Conservation (phyloP, 2,329 filamentous ascomycete genomes). For the Fusarium napiforme region DNA sequence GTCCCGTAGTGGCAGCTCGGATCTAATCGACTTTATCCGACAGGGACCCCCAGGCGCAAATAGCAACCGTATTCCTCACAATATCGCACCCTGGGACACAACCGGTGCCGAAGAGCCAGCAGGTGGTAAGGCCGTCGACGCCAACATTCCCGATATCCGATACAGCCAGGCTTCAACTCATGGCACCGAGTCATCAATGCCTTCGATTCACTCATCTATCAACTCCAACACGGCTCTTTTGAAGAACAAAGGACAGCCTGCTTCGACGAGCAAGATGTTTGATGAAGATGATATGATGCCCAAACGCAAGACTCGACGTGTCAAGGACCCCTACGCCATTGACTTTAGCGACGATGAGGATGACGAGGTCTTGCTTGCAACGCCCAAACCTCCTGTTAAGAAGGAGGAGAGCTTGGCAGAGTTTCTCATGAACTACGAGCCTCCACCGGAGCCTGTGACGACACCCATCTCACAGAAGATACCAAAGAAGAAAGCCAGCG, state of each 20-base stretch:
- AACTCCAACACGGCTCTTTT: slow-evolving; percentile 81
- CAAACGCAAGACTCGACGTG: slow-evolving; percentile 78
- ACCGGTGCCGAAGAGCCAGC: slow-evolving; percentile 85
- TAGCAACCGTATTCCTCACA: slow-evolving; percentile 77
- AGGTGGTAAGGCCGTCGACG: slow-evolving; percentile 61
- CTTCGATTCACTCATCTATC: slow-evolving; percentile 70
- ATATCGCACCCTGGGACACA: slow-evolving; percentile 85
- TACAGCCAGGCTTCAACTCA: slow-evolving; percentile 67
- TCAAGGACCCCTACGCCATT: slow-evolving; percentile 93
- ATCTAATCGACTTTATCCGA: slow-evolving; percentile 95
- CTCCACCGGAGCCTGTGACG: slow-evolving; percentile 64
- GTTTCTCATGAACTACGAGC: slow-evolving; percentile 76
- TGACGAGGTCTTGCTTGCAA: slow-evolving; percentile 57
- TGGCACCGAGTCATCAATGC: slow-evolving; percentile 67
- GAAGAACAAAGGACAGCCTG: slow-evolving; percentile 53
- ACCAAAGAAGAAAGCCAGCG: slow-evolving; percentile 73
- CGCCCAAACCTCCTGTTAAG: slow-evolving; percentile 52
- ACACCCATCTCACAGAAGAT: slow-evolving; percentile 49
- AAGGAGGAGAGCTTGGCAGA: slow-evolving; percentile 78
- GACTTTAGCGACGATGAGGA: slow-evolving; percentile 77
- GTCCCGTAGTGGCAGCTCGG: slow-evolving; percentile 75
- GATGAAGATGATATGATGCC: slow-evolving; percentile 69
- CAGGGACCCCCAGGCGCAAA: slow-evolving; percentile 76
- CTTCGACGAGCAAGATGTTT: slow-evolving; percentile 51
- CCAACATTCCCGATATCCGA: slow-evolving; percentile 65